These are phyloP conservation scores for Sphaerulina musiva DNA, from an alignment of 2,329 filamentous ascomycete genomes.

Conservation along the genomic window DNA sequence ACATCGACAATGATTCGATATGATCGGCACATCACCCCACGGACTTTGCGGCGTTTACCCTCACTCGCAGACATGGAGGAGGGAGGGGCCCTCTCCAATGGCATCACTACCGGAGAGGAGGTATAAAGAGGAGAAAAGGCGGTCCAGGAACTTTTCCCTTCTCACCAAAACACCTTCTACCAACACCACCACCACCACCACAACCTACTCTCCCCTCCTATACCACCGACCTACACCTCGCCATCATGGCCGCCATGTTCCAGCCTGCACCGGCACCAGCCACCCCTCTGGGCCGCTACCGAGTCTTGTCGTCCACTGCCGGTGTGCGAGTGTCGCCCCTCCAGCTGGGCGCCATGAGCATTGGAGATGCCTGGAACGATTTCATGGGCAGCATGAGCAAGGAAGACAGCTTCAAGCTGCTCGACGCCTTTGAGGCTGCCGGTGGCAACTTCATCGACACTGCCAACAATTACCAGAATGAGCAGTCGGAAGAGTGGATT, in stretches of 20 bases:
- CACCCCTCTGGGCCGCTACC: conserved; percentile 52
- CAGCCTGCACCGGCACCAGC: conserved; percentile 37
- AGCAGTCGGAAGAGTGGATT: conserved; percentile 40
- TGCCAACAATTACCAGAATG: conserved; percentile 37
- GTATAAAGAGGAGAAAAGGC: too few species aligned
- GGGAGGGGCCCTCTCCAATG: too few species aligned
- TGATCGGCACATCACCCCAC: too few species aligned
- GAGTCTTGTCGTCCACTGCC: conserved; percentile 47
- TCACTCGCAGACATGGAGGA: too few species aligned
- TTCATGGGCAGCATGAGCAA: conserved; percentile 61
- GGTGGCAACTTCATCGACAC: conserved; percentile 34
- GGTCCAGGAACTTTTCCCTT: neutral
- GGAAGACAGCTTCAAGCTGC: conserved; percentile 53
- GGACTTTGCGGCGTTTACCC: too few species aligned
- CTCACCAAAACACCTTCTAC: neutral
- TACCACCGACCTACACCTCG: neutral
- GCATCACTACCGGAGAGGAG: too few species aligned
- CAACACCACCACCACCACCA: neutral
- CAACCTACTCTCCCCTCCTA: too few species aligned
- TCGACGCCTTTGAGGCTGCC: conserved; percentile 32
- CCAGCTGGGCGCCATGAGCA: conserved; percentile 57
- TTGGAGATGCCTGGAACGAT: conserved; percentile 53
- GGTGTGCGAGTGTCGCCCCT: conserved; percentile 43
- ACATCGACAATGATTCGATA: too few species aligned
- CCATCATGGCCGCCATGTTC: conserved; percentile 26